These are phyloP conservation scores for Cupressus sempervirens DNA, from an alignment of 75 land plant species.

Conservation along the genomic window DNA sequence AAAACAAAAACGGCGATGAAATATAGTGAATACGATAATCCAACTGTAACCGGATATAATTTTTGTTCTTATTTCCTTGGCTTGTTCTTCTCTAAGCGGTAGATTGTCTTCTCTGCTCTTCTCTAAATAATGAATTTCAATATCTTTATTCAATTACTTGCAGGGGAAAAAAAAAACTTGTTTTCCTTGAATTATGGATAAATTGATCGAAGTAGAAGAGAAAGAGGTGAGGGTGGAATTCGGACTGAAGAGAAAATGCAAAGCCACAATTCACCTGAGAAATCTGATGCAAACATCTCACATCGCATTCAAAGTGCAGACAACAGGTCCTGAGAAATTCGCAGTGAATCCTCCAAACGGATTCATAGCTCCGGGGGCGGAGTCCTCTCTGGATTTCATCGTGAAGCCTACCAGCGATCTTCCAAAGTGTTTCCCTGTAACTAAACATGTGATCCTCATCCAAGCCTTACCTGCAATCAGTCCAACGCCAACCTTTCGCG, in stretches of 20 bases:
- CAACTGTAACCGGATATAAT: no score
- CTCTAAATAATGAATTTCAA: no score
- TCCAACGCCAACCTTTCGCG: neutral
- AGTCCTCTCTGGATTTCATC: constrained; percentile 33
- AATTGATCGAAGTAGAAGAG: constrained; percentile 42
- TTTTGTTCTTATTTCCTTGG: no score
- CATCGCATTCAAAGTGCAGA: constrained; percentile 71
- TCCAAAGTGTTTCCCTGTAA: constrained; percentile 42
- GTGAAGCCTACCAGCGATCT: constrained; percentile 39
- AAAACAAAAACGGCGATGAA: no score
- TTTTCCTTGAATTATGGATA: constrained; percentile 23
- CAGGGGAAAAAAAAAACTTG: neutral
- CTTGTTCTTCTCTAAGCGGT: no score
- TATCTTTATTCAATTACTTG: no score
- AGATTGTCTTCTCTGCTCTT: no score
- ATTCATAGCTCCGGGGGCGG: constrained; percentile 37
- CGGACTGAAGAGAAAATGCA: constrained; percentile 35
- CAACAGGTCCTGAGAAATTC: constrained; percentile 59
- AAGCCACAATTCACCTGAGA: constrained; percentile 32
- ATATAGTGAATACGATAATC: no score
- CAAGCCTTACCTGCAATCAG: constrained; percentile 16
- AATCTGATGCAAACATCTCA: constrained; percentile 37
- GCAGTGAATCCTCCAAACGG: constrained; percentile 64
- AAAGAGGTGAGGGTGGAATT: constrained; percentile 53
- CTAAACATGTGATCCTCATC: constrained; percentile 52